phyloP scores from a whole-genome alignment of 129 eudicot species.

The Lonicera japonica region DNA sequence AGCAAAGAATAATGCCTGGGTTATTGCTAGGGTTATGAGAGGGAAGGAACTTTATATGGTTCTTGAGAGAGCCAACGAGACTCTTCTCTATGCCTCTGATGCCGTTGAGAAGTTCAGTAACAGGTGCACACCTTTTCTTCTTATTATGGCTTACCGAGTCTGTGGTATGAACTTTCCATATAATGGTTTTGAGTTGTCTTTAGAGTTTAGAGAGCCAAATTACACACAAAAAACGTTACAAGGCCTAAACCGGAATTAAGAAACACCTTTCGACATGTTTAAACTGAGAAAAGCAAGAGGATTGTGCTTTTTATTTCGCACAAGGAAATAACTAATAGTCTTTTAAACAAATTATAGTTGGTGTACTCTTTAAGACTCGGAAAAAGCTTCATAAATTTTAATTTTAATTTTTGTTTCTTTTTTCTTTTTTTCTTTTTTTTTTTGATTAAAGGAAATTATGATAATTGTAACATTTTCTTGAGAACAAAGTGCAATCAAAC shows the following conservation, averaged over 20 bases:
- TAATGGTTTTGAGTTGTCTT: background rate
- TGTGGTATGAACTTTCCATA: background rate
- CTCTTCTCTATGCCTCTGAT: slow-evolving; percentile 94
- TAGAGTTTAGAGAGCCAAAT: background rate
- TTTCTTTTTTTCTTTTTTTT: too few species aligned
- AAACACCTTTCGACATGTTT: background rate
- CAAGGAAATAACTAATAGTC: too few species aligned
- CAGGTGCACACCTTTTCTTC: slow-evolving; percentile 38
- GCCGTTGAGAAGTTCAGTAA: slow-evolving; percentile 91
- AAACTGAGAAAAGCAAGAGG: background rate
- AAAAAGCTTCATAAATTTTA: too few species aligned
- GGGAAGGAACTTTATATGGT: slow-evolving; percentile 92
- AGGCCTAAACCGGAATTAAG: background rate
- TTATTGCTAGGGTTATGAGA: slow-evolving; percentile 69
- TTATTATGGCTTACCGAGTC: background rate
- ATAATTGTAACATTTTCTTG: too few species aligned
- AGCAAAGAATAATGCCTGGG: slow-evolving; percentile 93
- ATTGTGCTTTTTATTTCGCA: too few species aligned
- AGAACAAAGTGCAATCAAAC: too few species aligned
- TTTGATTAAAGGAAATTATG: too few species aligned
- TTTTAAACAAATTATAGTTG: too few species aligned
- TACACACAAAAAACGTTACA: background rate
- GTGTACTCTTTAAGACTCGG: too few species aligned
- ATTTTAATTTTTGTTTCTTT: too few species aligned
- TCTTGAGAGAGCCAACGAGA: slow-evolving; percentile 87